phyloP scores from a whole-genome alignment of 2,329 filamentous ascomycete genomes.

The Dothideomycetidae sp. region DNA sequence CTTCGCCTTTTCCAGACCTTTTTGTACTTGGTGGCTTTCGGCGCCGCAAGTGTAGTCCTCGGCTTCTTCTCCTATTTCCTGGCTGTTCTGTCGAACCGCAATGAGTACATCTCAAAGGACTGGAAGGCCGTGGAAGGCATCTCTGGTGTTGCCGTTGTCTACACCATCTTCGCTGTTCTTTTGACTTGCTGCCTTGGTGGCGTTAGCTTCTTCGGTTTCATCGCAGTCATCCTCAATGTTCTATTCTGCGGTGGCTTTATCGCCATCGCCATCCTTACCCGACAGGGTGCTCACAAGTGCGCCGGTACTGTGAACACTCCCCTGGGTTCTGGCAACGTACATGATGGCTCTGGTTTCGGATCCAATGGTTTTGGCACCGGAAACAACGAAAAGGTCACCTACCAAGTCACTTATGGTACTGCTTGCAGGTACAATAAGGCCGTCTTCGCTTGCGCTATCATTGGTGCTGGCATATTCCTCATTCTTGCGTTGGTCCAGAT shows the following conservation, averaged over 20 bases:
- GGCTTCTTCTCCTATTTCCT: slow-evolving; percentile 66
- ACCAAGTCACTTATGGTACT: slow-evolving; percentile 35
- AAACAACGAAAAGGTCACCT: slow-evolving; percentile 28
- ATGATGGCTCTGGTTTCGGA: slow-evolving; percentile 33
- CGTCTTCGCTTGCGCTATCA: slow-evolving; percentile 62
- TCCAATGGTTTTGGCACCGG: slow-evolving; percentile 27
- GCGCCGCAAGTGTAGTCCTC: slow-evolving; percentile 58
- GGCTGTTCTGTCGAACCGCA: slow-evolving; percentile 51
- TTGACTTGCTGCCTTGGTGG: slow-evolving; percentile 71
- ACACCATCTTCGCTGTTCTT: slow-evolving; percentile 56
- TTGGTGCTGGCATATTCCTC: slow-evolving; percentile 65
- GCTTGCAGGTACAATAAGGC: slow-evolving; percentile 67
- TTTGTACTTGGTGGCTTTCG: slow-evolving; percentile 60
- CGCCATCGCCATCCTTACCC: slow-evolving; percentile 64
- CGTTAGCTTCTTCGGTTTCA: slow-evolving; percentile 53
- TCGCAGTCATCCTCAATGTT: slow-evolving; percentile 64
- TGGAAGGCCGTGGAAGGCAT: slow-evolving; percentile 49
- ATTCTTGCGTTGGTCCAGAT: slow-evolving; percentile 56
- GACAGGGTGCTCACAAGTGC: slow-evolving; percentile 54
- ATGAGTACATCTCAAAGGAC: slow-evolving; percentile 47
- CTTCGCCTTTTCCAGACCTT: slow-evolving; percentile 54
- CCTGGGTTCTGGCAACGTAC: slow-evolving; percentile 49
- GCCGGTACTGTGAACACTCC: slow-evolving; percentile 49
- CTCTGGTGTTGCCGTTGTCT: slow-evolving; percentile 58
- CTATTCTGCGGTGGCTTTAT: slow-evolving; percentile 65